Percentiles rank a stretch among this genome's conserved stretches.
These are phyloP conservation scores for Ogataea glucozyma DNA, from an alignment of 805 yeast species.

Conservation along the genomic window DNA sequence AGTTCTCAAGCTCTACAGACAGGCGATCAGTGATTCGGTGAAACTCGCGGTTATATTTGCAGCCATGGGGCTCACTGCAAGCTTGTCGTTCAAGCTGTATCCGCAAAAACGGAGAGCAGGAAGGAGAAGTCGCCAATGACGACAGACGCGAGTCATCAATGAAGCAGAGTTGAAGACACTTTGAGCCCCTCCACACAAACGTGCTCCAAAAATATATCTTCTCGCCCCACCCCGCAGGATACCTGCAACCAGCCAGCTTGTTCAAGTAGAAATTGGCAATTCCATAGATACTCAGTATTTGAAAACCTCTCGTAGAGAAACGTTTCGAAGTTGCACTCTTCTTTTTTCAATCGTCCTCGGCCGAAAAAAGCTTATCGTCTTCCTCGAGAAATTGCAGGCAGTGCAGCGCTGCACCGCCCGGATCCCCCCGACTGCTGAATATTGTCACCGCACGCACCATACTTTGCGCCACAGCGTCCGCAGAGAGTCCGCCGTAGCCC, in stretches of 20 bases:
- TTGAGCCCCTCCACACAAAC: too few relatives aligned
- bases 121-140: too few relatives aligned
- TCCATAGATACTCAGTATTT: too few relatives aligned
- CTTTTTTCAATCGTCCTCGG: constrained; percentile 14
- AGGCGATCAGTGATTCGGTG: constrained; percentile 29
- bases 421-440: constrained; percentile 19
- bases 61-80: constrained; percentile 24
- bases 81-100: constrained; percentile 27
- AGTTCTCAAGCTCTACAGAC: constrained; percentile 33
- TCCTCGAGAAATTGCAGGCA: constrained; percentile 30
- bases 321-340: too few relatives aligned
- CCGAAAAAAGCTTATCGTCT: constrained; percentile 18
- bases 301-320: too few relatives aligned
- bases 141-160: too few relatives aligned
- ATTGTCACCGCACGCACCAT: constrained; percentile 39
- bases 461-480: constrained; percentile 34
- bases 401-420: constrained; percentile 26
- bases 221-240: too few relatives aligned
- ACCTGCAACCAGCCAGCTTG: too few relatives aligned
- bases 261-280: too few relatives aligned
- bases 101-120: neutral
- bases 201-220: too few relatives aligned
- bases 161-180: too few relatives aligned
- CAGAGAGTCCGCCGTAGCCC: constrained; percentile 40
- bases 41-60: constrained; percentile 30